Base-by-base conservation (phyloP, 495 filamentous ascomycete species). In the Viridothelium virens region DNA sequence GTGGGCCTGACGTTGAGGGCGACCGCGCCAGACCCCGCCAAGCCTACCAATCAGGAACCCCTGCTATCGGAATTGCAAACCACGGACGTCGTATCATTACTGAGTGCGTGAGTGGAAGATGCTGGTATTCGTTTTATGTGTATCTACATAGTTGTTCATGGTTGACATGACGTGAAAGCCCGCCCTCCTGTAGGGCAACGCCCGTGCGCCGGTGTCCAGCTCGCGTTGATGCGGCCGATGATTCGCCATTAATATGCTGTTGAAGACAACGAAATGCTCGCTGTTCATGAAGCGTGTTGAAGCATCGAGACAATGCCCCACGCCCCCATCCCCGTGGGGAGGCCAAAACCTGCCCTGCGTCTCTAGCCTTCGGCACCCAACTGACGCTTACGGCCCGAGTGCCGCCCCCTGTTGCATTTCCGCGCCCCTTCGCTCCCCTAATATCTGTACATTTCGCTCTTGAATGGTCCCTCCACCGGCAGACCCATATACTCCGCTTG, bases 401-500 rank as follows among this genome's bases (percentile, higher is more conserved):
- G 53, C 53, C 53, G 53, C 18, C 53, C 53, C 53, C 53, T 59
- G 53, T 2, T 14, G 31, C 53, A 36, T 36, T 59, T 31, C 53
- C 53, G 53, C 14, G 25, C 53, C 36, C 25, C 53, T 5, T 59
- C 53, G 68, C 70, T 79, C 25, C 25, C 25, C 25, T 84, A 84
- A 78, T 83, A 84, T 73, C 81, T 79, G 79, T 77, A 83, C 77
- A 82, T 82, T 50, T 98, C 94, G 80, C 81, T 83, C 91, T 98
- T 98, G 90, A 84, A 98, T 65, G 94, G 94, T 70, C 94, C 94
- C 81, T 89, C 87, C 66, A 86, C 76, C 34, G 83, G 82, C 66
- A 98, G 83, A 73, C 90, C 85, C 76, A 97, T 87, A 83, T 98
- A 98, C 72, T 98, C 94, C 67, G 91, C 87, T 83, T 98, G 94